Base-by-base conservation (phyloP, 1,284 basidiomycete species). In the Sporisorium sorghi region DNA sequence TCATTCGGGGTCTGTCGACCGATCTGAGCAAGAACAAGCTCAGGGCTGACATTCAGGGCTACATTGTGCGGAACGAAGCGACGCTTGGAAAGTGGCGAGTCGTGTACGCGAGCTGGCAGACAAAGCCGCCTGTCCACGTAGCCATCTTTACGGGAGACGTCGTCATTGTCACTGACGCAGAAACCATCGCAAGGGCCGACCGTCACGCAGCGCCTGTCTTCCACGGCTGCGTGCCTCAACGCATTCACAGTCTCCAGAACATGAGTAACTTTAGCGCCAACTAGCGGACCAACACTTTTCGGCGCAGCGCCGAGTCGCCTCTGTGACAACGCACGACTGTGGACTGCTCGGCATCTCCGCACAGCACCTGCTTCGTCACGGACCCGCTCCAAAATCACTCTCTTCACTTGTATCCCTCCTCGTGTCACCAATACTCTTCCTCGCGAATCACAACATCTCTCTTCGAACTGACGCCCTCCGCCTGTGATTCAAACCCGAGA, bases 101-200 rank as follows among this genome's bases (percentile, higher is more conserved):
- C 17, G 23, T 39, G 1, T 58, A 46, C n/a, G 57, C 40, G 2
- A 52, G 48, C 42, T 43, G 15, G 28, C 17, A 48, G 11, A 35
- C 33, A 32, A 21, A n/a, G 14, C 26, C 26, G 30, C 47, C 30
- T 33, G 30, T 35, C 33, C 33, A 35, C 7, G 30, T 48, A 19
- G 17, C 28, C 42, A 37, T 19, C 30, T 50, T 46, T 11, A 51
- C 32, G 4, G 48, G 57, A 32, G 26, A 58, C 1, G 14, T 58
- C 21, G 21, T 52, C 15, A 11, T 58, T 24, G 49, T 58, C 2
- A 46, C 49, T 10, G 57, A 58, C 3, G 48, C 57, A 24, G 49
- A 51, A n/a, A 58, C 49, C 0, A 11, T 58, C 11, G 12, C 17
- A 5, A 26, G 19, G 1, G 2, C 10, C 12, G 10, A 32, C 32